Conservation (phyloP, 352 stramenopile species). For the Phytopythium delawarense region DNA sequence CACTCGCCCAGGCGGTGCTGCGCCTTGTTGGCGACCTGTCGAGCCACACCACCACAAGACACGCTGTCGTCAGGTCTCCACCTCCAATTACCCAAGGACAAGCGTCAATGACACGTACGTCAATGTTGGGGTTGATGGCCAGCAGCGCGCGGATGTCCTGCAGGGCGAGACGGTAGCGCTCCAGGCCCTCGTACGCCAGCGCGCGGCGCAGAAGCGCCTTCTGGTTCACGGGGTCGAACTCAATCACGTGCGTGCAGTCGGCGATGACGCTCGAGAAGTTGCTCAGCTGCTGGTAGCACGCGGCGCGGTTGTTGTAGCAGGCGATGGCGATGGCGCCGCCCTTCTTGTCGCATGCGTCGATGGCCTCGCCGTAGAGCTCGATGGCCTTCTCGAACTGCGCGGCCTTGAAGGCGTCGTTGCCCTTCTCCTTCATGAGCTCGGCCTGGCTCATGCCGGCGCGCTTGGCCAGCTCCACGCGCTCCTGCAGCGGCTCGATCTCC, state of each 20-base stretch:
- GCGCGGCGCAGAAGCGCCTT: slow-evolving; percentile 94
- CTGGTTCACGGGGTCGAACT: slow-evolving; percentile 93
- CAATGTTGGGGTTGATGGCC: slow-evolving; percentile 84
- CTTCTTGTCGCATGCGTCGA: slow-evolving; percentile 79
- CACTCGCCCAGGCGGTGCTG: slow-evolving; percentile 88
- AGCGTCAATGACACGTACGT: slow-evolving; percentile 37
- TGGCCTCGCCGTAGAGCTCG: slow-evolving; percentile 90
- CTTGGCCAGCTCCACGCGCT: slow-evolving; percentile 52
- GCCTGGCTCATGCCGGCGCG: slow-evolving; percentile 69
- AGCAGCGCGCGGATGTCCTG: slow-evolving; percentile 86
- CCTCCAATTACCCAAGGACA: neutral
- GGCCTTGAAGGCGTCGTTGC: slow-evolving; percentile 93
- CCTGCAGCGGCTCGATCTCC: slow-evolving; percentile 80
- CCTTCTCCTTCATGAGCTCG: slow-evolving; percentile 92
- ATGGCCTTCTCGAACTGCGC: slow-evolving; percentile 90
- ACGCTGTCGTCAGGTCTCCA: neutral
- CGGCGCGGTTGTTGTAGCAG: slow-evolving; percentile 93
- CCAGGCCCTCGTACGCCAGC: slow-evolving; percentile 93
- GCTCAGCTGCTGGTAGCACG: slow-evolving; percentile 96
- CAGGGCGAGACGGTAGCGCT: slow-evolving; percentile 90
- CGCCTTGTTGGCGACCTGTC: slow-evolving; percentile 83
- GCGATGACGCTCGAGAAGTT: slow-evolving; percentile 95
- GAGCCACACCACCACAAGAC: neutral
- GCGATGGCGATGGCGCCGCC: slow-evolving; percentile 85
- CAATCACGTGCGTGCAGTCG: slow-evolving; percentile 93